Conservation (phyloP, 139 green algal species). For the Limnomonas spitsbergensis region DNA sequence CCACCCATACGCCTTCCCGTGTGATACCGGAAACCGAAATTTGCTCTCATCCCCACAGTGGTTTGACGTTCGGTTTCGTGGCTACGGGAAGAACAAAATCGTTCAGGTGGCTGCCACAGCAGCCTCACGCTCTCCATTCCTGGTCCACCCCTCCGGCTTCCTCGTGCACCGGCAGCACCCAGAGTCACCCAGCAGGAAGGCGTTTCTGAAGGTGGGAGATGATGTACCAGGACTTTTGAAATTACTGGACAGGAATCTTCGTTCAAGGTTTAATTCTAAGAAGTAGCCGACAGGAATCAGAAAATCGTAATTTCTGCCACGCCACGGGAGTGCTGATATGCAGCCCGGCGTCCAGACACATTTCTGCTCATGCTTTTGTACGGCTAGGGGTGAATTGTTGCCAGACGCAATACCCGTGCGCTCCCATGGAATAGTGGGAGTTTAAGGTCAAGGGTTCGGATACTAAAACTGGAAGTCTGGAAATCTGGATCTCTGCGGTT, state of each 20-base stretch:
- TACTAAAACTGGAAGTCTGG: too few species aligned
- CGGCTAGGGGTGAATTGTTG: too few species aligned
- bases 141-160: conserved; percentile 24
- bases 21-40: too few species aligned
- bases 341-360: neutral
- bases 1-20: too few species aligned
- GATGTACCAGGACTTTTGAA: neutral
- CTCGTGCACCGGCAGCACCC: conserved; percentile 25
- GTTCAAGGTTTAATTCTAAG: neutral
- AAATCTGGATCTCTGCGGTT: too few species aligned
- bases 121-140: neutral
- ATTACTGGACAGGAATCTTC: neutral
- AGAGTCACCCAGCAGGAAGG: conserved; percentile 7
- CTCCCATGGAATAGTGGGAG: too few species aligned
- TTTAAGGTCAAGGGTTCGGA: too few species aligned
- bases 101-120: conserved; percentile 21
- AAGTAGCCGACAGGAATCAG: neutral
- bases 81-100: conserved; percentile 43
- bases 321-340: neutral
- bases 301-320: neutral
- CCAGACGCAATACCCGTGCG: too few species aligned
- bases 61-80: conserved; percentile 28
- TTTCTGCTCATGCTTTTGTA: too few species aligned
- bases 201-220: conserved; percentile 20
- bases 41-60: neutral